Evolutionary conservation across 257 asterid species (phyloP), one percentile per base, ranked within the genome.

Genomic region (Solanum peruvianum): DNA sequence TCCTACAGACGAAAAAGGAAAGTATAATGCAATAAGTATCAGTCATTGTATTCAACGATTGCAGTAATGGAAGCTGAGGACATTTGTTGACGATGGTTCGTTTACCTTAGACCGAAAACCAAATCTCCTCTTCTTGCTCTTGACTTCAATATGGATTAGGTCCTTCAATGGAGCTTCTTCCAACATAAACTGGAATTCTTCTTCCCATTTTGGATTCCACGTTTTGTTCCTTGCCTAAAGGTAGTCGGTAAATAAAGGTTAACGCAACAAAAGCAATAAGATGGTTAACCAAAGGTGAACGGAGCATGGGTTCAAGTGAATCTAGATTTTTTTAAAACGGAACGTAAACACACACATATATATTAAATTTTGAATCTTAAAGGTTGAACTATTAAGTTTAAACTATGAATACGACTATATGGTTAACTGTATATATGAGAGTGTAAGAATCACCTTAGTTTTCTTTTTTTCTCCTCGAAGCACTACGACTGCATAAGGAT

Each of bases 111-210:
- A 84, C 86, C 64, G 62, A 39, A 94, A 84, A 31, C 98, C 95
- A 62, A 93, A 13, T n/a, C 90, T 89, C 71, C 94, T 90, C 87
- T 91, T 89, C 90, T 88, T 93, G 92, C 95, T 95, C 91, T 87
- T 86, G 69, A 96, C 95, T 78, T 92, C 95, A 29, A 96, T 70
- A 85, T 91, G 95, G 49, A 96, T 90, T 8, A 62, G 56, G 41
- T 95, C 99, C 84, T 90, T 91, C 41, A 91, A n/a, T 9, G 99
- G 99, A 85, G 97, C 90, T 70, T 95, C 97, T 78, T 94, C 99
- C 42, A 95, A 76, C 64, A 93, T 88, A 87, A 95, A 96, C 89
- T 96, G 91, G 83, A 95, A 95, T 20, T 93, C 97, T 64, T 96
- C 99, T 45, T 94, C 93, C 99, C 99, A 96, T 29, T 52, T 49